phyloP scores from a whole-genome alignment of 495 filamentous ascomycete species.

The Letharia lupina region DNA sequence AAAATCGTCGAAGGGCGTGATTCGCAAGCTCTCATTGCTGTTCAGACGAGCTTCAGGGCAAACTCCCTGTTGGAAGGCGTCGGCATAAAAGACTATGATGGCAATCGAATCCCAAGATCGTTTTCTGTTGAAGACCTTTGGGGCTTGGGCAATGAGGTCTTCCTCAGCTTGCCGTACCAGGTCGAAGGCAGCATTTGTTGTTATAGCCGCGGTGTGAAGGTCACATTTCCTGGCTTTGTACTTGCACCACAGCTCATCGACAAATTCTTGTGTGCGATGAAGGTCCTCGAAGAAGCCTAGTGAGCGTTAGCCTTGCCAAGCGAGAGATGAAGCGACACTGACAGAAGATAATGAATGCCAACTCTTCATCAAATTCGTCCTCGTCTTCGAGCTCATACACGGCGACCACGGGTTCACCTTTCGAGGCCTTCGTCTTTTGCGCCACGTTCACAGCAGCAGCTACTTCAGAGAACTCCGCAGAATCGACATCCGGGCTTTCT shows the following conservation, averaged over 20 bases:
- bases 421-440: conserved; percentile 10
- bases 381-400: conserved; percentile 17
- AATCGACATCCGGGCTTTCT: conserved; percentile 14
- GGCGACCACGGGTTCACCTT: background rate
- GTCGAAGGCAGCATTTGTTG: conserved; percentile 18
- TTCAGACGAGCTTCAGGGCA: conserved; percentile 8
- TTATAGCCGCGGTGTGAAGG: conserved; percentile 15
- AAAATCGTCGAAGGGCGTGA: conserved; percentile 21
- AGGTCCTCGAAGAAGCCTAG: conserved; percentile 23
- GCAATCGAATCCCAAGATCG: conserved; percentile 13
- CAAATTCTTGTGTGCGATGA: conserved; percentile 16
- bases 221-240: conserved; percentile 16
- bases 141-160: conserved; percentile 14
- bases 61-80: conserved; percentile 15
- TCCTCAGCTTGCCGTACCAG: conserved; percentile 21
- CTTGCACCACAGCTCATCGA: conserved; percentile 12
- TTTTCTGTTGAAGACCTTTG: conserved; percentile 6
- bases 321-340: background rate
- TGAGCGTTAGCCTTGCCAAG: background rate
- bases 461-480: conserved; percentile 11
- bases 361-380: conserved; percentile 14
- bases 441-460: conserved; percentile 4
- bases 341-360: conserved; percentile 20
- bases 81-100: conserved; percentile 15
- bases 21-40: conserved; percentile 11